These are phyloP conservation scores for Calonectria crousiana DNA, from an alignment of 2,329 filamentous ascomycete species.

Conservation along the genomic window DNA sequence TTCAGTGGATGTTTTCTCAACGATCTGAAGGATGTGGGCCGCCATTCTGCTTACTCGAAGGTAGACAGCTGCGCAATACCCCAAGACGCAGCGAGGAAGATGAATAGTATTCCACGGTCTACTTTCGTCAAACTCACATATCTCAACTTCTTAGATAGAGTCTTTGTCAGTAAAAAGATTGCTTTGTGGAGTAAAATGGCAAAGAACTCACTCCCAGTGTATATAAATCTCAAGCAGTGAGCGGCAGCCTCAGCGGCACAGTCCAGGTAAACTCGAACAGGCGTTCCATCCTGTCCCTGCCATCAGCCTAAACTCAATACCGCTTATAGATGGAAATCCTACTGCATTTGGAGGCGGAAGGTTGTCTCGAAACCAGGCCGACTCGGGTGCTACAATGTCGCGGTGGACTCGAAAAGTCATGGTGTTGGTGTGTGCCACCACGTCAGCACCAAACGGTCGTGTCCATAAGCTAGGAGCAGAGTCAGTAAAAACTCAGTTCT, in stretches of 20 bases:
- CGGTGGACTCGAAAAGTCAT: slow-evolving; percentile 49
- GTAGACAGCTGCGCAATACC: slow-evolving; percentile 47
- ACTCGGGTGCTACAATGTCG: slow-evolving; percentile 48
- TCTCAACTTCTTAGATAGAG: slow-evolving; percentile 40
- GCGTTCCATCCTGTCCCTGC: slow-evolving; percentile 43
- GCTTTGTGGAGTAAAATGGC: background rate
- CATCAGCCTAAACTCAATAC: slow-evolving; percentile 17
- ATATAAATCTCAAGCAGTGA: slow-evolving; percentile 51
- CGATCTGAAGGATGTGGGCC: slow-evolving; percentile 40
- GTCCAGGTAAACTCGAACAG: slow-evolving; percentile 41
- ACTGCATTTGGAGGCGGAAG: slow-evolving; percentile 47
- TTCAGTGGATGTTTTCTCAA: slow-evolving; percentile 42
- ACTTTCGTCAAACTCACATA: slow-evolving; percentile 42
- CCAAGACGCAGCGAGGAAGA: slow-evolving; percentile 49
- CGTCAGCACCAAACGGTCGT: slow-evolving; percentile 49
- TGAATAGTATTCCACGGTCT: slow-evolving; percentile 44
- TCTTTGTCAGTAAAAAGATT: background rate
- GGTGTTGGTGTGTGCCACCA: slow-evolving; percentile 43
- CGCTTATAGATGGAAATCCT: background rate
- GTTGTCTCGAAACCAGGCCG: slow-evolving; percentile 50
- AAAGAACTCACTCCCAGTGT: slow-evolving; percentile 48
- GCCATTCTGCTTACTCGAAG: slow-evolving; percentile 47
- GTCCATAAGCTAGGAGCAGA: slow-evolving; percentile 46
- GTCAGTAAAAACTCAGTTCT: slow-evolving; percentile 25
- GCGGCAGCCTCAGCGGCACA: slow-evolving; percentile 43